Evolutionary conservation across 441 rosid genomes (phyloP), one percentile per base, ranked within the genome.

Genomic region (Gossypium davidsonii): DNA sequence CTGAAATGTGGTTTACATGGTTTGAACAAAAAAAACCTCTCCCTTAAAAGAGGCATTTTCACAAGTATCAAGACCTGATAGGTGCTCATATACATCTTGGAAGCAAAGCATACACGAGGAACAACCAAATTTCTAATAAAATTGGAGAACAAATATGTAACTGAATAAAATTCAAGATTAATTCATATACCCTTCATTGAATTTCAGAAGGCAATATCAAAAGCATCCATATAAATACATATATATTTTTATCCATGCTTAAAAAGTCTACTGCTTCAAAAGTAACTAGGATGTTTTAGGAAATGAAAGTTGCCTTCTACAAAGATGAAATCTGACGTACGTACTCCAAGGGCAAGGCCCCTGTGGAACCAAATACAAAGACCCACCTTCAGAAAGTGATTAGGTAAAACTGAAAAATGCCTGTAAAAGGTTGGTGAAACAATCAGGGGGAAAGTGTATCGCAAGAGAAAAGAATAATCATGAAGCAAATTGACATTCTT

Each of bases 351-450:
- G 72, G 58, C 28, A 21, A 9, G 6, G 44, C 44, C 44, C 42
- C 44, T 37, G 11, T 37, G 79, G 73, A 78, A 79, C 80, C 76
- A 14, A 73, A 73, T 70, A 66, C 44, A 67, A 81, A 81, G 79
- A 78, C 82, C 81, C 81, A 78, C 82, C 80, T 52, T 59, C 53
- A 56, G 71, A 11, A 52, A 75, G 82, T 67, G 83, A 83, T 60
- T 20, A 34, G 55, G 73, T 23, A 21, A 57, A 57, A 57, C 18
- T 6, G 11, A 18, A 59, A 78, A 80, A 78, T 76, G 79, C 84
- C 84, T 81, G 83, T 77, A 79, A 85, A 79, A 67, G 60, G 69
- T 73, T 58, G 67, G 77, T 59, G 64, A 79, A 82, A 70, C 73
- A 81, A 85, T 84, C 78, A 73, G 82, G 67, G 67, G 76, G 69